phyloP scores from a whole-genome alignment of 768 basidiomycete genomes.

The Leccinellum albellum region DNA sequence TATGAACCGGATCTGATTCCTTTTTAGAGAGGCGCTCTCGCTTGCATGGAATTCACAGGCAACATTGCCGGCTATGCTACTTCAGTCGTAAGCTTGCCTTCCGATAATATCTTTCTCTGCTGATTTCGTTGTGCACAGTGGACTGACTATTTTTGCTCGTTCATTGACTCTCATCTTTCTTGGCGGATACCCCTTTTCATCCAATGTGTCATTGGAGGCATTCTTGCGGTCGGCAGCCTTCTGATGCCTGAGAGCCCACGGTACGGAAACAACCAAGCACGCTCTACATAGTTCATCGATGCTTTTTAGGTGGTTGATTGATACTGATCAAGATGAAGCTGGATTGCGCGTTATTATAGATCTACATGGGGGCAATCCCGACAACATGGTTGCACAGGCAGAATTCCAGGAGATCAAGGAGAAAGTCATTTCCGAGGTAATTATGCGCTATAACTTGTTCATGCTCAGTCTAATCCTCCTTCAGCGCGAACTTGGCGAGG shows the following conservation, averaged over 20 bases:
- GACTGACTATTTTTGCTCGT: constrained; percentile 93
- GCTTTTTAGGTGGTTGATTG: constrained; percentile 75
- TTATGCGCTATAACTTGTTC: constrained; percentile 5
- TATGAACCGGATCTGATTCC: constrained; percentile 1
- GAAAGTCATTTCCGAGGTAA: constrained; percentile 65
- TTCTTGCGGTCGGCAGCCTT: constrained; percentile 76
- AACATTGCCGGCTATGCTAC: constrained; percentile 89
- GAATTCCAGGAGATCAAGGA: constrained; percentile 92
- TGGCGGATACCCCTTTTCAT: constrained; percentile 90
- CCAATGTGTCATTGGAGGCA: constrained; percentile 81
- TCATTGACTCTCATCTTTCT: constrained; percentile 76
- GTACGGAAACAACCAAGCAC: constrained; percentile 32
- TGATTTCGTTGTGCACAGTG: constrained; percentile 47
- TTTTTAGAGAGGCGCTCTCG: constrained; percentile 77
- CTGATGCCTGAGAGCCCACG: constrained; percentile 89
- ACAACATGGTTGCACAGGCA: constrained; percentile 63
- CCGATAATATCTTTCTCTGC: background rate
- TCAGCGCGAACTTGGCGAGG: constrained; percentile 74
- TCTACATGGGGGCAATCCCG: constrained; percentile 77
- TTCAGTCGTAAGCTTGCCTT: constrained; percentile 64
- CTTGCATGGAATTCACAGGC: constrained; percentile 93
- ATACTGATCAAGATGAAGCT: constrained; percentile 76
- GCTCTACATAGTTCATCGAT: constrained; percentile 2
- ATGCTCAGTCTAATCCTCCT: background rate
- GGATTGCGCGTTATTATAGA: constrained; percentile 87